Conservation (phyloP, 495 filamentous ascomycete genomes). For the Neurospora sp. region DNA sequence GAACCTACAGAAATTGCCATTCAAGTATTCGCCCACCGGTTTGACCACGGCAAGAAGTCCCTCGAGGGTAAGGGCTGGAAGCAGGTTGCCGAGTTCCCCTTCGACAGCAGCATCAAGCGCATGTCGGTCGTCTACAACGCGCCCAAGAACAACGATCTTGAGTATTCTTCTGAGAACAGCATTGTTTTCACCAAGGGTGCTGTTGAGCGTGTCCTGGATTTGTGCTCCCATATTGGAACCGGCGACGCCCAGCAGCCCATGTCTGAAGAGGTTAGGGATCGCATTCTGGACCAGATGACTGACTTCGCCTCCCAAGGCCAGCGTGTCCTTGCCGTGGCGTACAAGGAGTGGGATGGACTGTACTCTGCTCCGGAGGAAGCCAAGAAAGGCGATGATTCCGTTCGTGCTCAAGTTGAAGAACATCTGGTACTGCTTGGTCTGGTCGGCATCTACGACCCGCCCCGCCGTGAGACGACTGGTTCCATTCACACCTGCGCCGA, state of each 20-base stretch:
- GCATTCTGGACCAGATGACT: constrained; percentile 54
- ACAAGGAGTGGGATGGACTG: constrained; percentile 27
- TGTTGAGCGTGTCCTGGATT: constrained; percentile 65
- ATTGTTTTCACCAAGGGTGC: constrained; percentile 71
- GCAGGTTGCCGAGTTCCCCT: constrained; percentile 65
- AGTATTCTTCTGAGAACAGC: constrained; percentile 22
- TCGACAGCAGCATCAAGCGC: constrained; percentile 71
- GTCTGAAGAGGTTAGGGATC: constrained; percentile 48
- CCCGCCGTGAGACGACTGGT: constrained; percentile 55
- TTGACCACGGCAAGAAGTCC: constrained; percentile 47
- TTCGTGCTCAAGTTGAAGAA: constrained; percentile 41
- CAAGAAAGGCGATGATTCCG: constrained; percentile 15
- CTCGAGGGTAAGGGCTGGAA: constrained; percentile 46
- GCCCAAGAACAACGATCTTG: constrained; percentile 17
- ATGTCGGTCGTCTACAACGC: constrained; percentile 67
- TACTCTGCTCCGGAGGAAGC: constrained; percentile 7
- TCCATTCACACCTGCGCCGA: constrained; percentile 53
- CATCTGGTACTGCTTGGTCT: constrained; percentile 55
- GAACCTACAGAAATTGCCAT: constrained; percentile 81
- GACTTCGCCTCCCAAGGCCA: constrained; percentile 65
- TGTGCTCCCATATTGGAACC: constrained; percentile 51
- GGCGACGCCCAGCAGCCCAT: constrained; percentile 40
- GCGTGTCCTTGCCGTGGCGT: constrained; percentile 67
- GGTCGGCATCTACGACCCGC: constrained; percentile 66
- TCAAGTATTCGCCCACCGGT: constrained; percentile 67